Evolutionary conservation across 2,329 filamentous ascomycete species (phyloP).

Genomic region (Hypoxylon sp.): DNA sequence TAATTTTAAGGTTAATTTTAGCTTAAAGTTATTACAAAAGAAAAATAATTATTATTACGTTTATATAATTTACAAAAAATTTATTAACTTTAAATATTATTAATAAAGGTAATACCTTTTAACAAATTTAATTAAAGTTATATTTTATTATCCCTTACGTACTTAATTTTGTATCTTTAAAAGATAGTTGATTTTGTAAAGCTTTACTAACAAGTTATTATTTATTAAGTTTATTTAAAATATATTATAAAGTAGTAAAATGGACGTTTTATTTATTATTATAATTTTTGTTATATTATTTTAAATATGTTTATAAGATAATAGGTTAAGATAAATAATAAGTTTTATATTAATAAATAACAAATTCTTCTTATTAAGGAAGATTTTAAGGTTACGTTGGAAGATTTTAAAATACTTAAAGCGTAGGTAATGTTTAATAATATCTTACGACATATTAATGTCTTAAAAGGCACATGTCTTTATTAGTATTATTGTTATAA

Average conservation of each 20-base stretch:
- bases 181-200: not conserved
- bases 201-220: not conserved
- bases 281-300: conserved; percentile 3
- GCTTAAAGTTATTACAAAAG: not conserved
- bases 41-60: not conserved
- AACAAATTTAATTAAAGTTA: not conserved
- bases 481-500: not conserved
- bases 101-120: not conserved
- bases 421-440: not conserved
- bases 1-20: not conserved
- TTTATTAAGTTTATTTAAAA: not conserved
- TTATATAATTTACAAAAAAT: not conserved
- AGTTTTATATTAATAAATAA: not conserved
- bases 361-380: not conserved
- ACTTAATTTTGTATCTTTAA: not conserved
- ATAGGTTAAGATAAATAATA: not conserved
- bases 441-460: not conserved
- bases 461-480: not conserved
- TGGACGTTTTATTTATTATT: not conserved
- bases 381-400: not conserved
- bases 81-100: not conserved
- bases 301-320: not conserved
- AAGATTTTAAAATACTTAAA: not conserved
- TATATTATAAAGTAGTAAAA: not conserved
- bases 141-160: not conserved